Evolutionary conservation across 805 yeast species (phyloP), one percentile per base, ranked within the genome.

Genomic region (Metschnikowia dekortorum): DNA sequence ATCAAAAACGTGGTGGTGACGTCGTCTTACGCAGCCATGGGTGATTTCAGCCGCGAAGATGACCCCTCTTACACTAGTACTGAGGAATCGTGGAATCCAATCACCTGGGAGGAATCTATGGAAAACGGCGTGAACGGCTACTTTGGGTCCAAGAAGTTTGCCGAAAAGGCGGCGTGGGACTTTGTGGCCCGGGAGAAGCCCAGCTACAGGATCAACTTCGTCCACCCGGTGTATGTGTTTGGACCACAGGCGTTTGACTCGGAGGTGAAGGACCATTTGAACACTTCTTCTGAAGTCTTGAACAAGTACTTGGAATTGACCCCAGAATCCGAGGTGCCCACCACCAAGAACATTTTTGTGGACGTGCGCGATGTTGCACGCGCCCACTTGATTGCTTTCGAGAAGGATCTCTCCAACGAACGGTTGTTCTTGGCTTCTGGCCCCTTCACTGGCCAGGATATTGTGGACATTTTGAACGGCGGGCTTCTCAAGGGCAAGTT

Each of bases 101-200:
- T 79, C 30, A 71, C 80, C n/a, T 75, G 78, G 73, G 80, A 78
- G 46, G 73, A 74, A 50, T 61, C 62, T 9, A 36, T 44, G 37
- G 43, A 41, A 16, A 39, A 40, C 32, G 9, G 38, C 9, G 56
- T 61, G 26, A 52, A 52, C 39, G 85, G 83, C 2, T 82, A 83
- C 62, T 55, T 75, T 50, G 73, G 74, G 38, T 74, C 85, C 38
- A 83, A 82, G 66, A 73, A 64, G 8, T 66, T 69, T 58, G 88
- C 87, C 32, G 87, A 84, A 65, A 58, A 68, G 52, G 65, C 67
- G 5, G 69, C 65, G 22, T 63, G 69, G 68, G 64, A 66, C 38
- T 65, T 59, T 37, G 56, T 65, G 43, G 53, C 60, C 64, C 35
- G 33, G 3, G 61, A 44, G 67, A 74, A 58, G 39, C 66, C 65